Percentiles rank a stretch among this genome's conserved stretches.
phyloP scores from a whole-genome alignment of 2,329 filamentous ascomycete species.

The Sclerotinia nivalis region DNA sequence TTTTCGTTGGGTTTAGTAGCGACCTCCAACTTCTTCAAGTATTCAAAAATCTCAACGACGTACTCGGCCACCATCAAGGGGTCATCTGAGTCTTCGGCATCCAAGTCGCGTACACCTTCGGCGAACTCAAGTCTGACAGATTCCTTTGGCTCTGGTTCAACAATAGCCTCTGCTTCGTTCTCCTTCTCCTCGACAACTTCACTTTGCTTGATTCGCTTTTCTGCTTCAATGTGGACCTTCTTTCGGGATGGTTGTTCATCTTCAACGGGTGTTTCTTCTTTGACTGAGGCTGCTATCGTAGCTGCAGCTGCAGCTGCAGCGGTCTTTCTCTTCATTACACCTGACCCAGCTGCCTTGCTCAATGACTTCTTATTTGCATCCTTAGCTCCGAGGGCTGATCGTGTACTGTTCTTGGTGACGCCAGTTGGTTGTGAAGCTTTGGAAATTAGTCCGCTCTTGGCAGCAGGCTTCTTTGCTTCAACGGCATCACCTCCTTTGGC shows the following conservation, averaged over 20 bases:
- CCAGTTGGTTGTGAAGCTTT: slow-evolving; percentile 82
- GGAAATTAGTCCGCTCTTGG: slow-evolving; percentile 69
- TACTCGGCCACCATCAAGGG: slow-evolving; percentile 98
- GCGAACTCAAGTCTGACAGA: slow-evolving; percentile 37
- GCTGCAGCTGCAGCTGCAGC: slow-evolving; percentile 49
- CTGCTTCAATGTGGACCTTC: slow-evolving; percentile 59
- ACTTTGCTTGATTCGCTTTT: slow-evolving; percentile 52
- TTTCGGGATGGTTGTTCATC: slow-evolving; percentile 70
- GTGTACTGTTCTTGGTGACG: slow-evolving; percentile 68
- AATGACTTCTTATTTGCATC: slow-evolving; percentile 67
- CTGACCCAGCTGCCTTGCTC: slow-evolving; percentile 73
- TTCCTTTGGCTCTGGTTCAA: slow-evolving; percentile 35
- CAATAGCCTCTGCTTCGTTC: slow-evolving; percentile 41
- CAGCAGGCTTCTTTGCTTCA: slow-evolving; percentile 73
- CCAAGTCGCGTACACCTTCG: slow-evolving; percentile 64
- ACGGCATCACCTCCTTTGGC: slow-evolving; percentile 67
- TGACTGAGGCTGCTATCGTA: slow-evolving; percentile 53
- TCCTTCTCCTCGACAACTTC: slow-evolving; percentile 43
- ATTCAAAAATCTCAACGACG: slow-evolving; percentile 95
- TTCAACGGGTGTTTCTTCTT: slow-evolving; percentile 61
- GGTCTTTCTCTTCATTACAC: slow-evolving; percentile 71
- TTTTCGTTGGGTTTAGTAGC: slow-evolving; percentile 81
- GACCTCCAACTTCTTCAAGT: slow-evolving; percentile 83
- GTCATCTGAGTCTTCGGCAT: slow-evolving; percentile 86
- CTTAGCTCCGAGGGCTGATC: slow-evolving; percentile 65